Evolutionary conservation across 2,329 filamentous ascomycete genomes (phyloP), one percentile per base, ranked within the genome.

Genomic region (Arthrobotrys sinensis): DNA sequence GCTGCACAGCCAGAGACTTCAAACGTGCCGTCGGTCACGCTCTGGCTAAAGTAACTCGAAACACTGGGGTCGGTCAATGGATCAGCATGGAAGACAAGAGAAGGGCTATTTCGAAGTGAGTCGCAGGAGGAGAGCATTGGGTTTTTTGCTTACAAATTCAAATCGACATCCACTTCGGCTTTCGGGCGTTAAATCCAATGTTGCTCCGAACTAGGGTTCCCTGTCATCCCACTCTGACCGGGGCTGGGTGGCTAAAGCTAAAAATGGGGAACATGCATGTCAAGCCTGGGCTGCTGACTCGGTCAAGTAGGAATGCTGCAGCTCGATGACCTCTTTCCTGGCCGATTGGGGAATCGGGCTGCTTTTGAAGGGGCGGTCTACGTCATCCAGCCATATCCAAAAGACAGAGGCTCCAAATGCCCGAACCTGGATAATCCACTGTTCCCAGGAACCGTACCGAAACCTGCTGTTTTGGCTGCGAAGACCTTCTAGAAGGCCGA

Each of bases 1-100:
- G 43, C 19, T 36, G 11, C 45, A 53, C 46, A 36, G 40, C 21
- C 43, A 34, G 60, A 32, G 45, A 46, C 53, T 28, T 28, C 55
- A 60, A 60, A 60, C 11, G 36, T 40, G 36, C 55, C 36, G 36
- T 43, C 16, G 19, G 34, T 53, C 60, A 75, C 32, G 48, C 36
- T 43, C 52, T 77, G 66, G 73, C 73, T 71, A 77, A 77, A 71
- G 73, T 77, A 77, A 77, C 73, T 66, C 73, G 73, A 77, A 77
- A 77, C 73, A 71, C 60, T 60, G 65, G 72, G 72, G 65, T 34
- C 24, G 68, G 50, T 53, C 72, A 76, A 69, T 76, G 55, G 72
- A 76, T 48, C 14, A 65, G 19, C 66, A 67, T 77, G 66, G 73
- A 77, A 77, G 60, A 34, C 50, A 36, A 71, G 57, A 70, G 73